phyloP scores from a whole-genome alignment of 2,329 filamentous ascomycete species.

The Cladophialophora exuberans region DNA sequence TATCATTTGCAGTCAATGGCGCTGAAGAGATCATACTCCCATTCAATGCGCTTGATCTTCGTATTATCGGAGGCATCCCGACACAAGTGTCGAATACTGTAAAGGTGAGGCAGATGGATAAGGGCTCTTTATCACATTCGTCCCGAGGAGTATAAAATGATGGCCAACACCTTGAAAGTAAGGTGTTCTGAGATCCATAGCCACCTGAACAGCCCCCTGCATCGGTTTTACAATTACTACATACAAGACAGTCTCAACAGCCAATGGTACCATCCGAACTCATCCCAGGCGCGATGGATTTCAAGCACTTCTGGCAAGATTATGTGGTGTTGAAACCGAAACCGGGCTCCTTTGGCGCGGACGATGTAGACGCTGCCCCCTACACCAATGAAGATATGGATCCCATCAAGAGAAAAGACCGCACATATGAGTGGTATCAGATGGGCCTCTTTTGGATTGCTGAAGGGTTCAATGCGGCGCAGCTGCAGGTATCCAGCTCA shows the following conservation, averaged over 20 bases:
- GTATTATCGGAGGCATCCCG: conserved; percentile 2
- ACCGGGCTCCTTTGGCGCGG: conserved; percentile 16
- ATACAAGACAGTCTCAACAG: not conserved
- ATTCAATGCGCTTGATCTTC: not conserved
- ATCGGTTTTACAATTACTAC: not conserved
- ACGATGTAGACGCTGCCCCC: conserved; percentile 6
- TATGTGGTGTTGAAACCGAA: conserved; percentile 19
- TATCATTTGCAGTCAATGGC: not conserved
- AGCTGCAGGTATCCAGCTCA: conserved; percentile 18
- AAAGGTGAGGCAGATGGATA: not conserved
- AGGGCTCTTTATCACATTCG: not conserved
- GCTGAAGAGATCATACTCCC: not conserved
- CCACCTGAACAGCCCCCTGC: not conserved
- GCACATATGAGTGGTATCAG: conserved; percentile 21
- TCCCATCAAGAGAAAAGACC: conserved; percentile 19
- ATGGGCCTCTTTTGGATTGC: conserved; percentile 23
- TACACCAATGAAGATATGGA: conserved; percentile 23
- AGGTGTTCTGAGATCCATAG: not conserved
- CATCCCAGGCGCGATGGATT: conserved; percentile 1
- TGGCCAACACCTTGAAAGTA: not conserved
- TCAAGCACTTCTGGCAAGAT: conserved; percentile 17
- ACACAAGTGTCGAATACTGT: not conserved
- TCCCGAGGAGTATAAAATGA: conserved; percentile 2
- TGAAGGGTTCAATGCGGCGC: conserved; percentile 19
- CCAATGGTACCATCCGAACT: not conserved